Evolutionary conservation across 768 basidiomycete species (phyloP).

Genomic region (Lactarius sanguifluus): DNA sequence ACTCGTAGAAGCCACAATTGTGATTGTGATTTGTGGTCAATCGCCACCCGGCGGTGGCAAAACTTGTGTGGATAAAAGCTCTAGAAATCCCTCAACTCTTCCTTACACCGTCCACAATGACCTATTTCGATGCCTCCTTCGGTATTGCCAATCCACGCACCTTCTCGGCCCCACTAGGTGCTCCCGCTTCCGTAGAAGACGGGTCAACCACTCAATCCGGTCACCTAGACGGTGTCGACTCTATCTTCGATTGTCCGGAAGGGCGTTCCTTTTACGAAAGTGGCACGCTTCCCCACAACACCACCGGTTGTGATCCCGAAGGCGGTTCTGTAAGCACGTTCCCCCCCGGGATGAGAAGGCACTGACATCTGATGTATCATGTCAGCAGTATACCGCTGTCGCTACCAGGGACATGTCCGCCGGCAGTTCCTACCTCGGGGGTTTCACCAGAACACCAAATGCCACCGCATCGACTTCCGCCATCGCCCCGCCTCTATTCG

Average conservation of each 20-base stretch:
- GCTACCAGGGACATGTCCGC: background rate
- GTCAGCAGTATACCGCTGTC: background rate
- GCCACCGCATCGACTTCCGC: background rate
- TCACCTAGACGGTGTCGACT: background rate
- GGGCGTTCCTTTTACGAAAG: background rate
- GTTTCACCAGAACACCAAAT: background rate
- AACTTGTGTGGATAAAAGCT: too few species aligned
- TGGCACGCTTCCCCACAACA: background rate
- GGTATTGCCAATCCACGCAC: background rate
- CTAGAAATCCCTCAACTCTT: too few species aligned
- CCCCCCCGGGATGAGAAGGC: background rate
- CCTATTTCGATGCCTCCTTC: background rate
- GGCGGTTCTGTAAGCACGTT: background rate
- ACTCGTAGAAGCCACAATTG: too few species aligned
- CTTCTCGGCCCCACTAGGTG: background rate
- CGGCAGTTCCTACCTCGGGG: background rate
- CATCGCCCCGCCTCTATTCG: background rate
- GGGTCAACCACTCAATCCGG: background rate
- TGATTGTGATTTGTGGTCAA: too few species aligned
- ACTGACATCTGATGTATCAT: background rate
- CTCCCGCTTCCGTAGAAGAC: background rate
- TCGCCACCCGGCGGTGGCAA: too few species aligned
- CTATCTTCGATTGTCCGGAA: background rate
- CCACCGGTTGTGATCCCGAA: background rate
- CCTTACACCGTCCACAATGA: background rate